Conservation (phyloP, 495 filamentous ascomycete species). For the Neurospora discreta region DNA sequence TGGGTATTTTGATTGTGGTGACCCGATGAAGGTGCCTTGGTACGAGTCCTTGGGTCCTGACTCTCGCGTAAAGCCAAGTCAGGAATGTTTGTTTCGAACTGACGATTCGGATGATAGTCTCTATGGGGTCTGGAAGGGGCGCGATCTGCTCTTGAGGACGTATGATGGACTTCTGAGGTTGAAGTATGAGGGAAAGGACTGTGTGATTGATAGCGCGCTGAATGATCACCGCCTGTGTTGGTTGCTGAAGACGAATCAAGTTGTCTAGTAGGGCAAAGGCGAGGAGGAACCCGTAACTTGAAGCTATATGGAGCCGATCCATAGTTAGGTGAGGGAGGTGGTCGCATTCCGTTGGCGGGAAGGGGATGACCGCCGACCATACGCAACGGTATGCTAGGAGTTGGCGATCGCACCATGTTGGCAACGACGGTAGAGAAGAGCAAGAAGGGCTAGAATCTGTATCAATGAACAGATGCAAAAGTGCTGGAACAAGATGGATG, state of each 20-base stretch:
- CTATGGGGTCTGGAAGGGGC: not conserved
- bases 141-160: not conserved
- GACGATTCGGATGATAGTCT: not conserved
- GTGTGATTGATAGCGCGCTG: not conserved
- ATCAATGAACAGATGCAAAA: not conserved
- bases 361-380: not conserved
- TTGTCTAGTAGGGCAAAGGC: not conserved
- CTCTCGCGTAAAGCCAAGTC: not conserved
- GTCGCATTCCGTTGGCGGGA: not conserved
- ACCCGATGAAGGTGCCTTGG: not conserved
- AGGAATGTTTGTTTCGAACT: not conserved
- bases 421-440: not conserved
- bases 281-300: not conserved
- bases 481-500: not conserved
- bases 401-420: not conserved
- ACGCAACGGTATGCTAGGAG: not conserved
- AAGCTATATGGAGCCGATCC: not conserved
- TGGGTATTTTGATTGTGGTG: too few species aligned
- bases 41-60: not conserved
- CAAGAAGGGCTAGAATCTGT: not conserved
- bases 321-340: not conserved
- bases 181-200: not conserved
- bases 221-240: not conserved
- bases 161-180: not conserved
- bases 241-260: not conserved